Conservation (phyloP, 2,329 filamentous ascomycete species). For the Phaeoacremonium minimum region DNA sequence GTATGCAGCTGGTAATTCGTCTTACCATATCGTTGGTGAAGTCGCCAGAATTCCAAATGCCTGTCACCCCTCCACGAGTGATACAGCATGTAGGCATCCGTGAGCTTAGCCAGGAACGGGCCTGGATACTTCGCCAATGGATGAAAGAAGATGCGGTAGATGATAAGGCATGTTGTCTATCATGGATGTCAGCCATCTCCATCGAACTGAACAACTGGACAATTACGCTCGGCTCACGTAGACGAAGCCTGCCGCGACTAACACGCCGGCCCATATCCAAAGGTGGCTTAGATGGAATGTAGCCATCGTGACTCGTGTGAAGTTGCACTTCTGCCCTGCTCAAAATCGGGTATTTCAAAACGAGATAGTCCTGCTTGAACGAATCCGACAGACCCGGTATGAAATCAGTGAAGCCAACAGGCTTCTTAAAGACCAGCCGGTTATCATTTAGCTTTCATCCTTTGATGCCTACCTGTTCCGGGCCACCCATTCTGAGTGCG, state of each 20-base stretch:
- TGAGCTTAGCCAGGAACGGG: constrained; percentile 58
- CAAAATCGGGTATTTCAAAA: background rate
- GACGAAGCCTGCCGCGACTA: constrained; percentile 26
- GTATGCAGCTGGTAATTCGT: too few relatives aligned
- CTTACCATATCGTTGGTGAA: constrained; percentile 68
- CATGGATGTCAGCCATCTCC: background rate
- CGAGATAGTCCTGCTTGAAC: background rate
- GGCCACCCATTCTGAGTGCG: too few relatives aligned
- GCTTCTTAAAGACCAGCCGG: background rate
- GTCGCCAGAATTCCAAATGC: constrained; percentile 66
- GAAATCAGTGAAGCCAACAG: background rate
- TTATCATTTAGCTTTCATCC: background rate
- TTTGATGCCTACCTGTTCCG: background rate
- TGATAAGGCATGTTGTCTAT: constrained; percentile 34
- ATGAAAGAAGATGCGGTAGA: constrained; percentile 60
- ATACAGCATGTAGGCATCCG: constrained; percentile 64
- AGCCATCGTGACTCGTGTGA: constrained; percentile 19
- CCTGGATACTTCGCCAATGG: constrained; percentile 62
- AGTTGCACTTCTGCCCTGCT: background rate
- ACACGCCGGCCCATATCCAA: constrained; percentile 32
- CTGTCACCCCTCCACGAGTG: constrained; percentile 71
- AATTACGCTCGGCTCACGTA: constrained; percentile 32
- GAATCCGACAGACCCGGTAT: background rate
- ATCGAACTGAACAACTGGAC: background rate
- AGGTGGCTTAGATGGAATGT: constrained; percentile 30